A percentile compares a stretch with the other conserved stretches of the same genome.
Evolutionary conservation across 2,329 filamentous ascomycete genomes (phyloP).

Genomic region (Sarocladium oryzae): DNA sequence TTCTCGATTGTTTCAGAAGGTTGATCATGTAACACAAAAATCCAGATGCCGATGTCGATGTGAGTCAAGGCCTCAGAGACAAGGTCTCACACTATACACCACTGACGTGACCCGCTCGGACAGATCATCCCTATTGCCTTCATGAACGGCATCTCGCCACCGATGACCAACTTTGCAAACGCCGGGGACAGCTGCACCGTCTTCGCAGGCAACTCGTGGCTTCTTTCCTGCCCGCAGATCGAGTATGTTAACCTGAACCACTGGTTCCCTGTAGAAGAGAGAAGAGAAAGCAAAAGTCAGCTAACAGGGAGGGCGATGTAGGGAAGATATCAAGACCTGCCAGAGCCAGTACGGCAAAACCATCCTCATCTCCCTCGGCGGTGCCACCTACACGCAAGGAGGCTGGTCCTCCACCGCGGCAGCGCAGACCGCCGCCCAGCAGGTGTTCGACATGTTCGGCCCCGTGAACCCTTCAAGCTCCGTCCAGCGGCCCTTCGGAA

Average conservation of each 20-base stretch:
- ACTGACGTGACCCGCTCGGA: neutral
- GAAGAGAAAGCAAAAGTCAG: too few species aligned
- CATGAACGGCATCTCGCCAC: conserved; percentile 47
- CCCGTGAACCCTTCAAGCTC: conserved; percentile 37
- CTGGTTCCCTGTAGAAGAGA: too few species aligned
- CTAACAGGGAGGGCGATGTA: conserved; percentile 14
- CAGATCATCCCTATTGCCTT: conserved; percentile 60
- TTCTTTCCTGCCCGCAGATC: conserved; percentile 57
- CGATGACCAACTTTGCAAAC: conserved; percentile 58
- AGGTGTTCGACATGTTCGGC: conserved; percentile 67
- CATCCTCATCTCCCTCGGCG: conserved; percentile 65
- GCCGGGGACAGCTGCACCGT: conserved; percentile 53
- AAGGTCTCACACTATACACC: too few species aligned
- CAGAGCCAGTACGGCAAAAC: conserved; percentile 57
- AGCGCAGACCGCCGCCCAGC: conserved; percentile 50
- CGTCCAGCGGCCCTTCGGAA: conserved; percentile 59
- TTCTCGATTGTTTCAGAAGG: too few species aligned
- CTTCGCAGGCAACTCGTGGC: conserved; percentile 46
- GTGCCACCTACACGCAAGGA: conserved; percentile 62
- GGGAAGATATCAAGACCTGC: conserved; percentile 50
- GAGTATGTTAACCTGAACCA: too few species aligned
- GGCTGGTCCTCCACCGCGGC: conserved; percentile 49
- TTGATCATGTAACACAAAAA: too few species aligned
- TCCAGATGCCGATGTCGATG: conserved; percentile 41
- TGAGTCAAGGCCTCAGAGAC: conserved; percentile 18